phyloP scores from a whole-genome alignment of 2,329 filamentous ascomycete genomes.

The Diplocarpon mali region DNA sequence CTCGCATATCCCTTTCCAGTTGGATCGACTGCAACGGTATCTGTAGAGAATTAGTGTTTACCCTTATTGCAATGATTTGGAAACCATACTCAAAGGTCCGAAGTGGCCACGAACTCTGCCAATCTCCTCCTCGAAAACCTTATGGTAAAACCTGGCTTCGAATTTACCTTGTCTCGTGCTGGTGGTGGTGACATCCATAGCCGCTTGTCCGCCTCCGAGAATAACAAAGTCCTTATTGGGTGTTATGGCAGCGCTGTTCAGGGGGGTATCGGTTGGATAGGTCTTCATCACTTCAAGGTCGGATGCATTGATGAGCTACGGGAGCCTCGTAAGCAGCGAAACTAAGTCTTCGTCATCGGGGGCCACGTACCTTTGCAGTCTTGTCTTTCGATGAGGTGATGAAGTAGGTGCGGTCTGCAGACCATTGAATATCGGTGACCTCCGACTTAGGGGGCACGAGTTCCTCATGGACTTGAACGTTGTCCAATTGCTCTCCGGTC shows the following conservation, averaged over 20 bases:
- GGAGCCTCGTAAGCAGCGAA: conserved; percentile 4
- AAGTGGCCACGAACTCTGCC: conserved; percentile 96
- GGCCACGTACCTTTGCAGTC: conserved; percentile 63
- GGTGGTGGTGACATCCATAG: conserved; percentile 93
- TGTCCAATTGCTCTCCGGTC: conserved; percentile 73
- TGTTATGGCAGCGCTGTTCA: conserved; percentile 92
- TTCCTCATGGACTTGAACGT: conserved; percentile 75
- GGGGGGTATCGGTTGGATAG: conserved; percentile 81
- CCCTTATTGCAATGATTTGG: too few species aligned
- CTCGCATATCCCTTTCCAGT: conserved; percentile 87
- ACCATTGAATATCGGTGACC: conserved; percentile 90
- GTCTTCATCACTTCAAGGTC: conserved; percentile 90
- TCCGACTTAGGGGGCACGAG: conserved; percentile 37
- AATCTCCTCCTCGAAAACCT: conserved; percentile 98
- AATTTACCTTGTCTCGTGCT: conserved; percentile 95
- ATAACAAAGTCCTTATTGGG: conserved; percentile 97
- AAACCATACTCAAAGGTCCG: conserved; percentile 57
- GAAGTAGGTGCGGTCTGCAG: conserved; percentile 88
- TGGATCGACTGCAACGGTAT: conserved; percentile 91
- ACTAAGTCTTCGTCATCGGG: neutral
- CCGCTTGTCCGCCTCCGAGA: conserved; percentile 93
- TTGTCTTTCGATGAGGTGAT: conserved; percentile 98
- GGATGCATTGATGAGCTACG: conserved; percentile 66
- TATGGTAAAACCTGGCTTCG: conserved; percentile 99
- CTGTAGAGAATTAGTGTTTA: neutral